Evolutionary conservation across 2,329 filamentous ascomycete genomes (phyloP), one percentile per base, ranked within the genome.

Genomic region (Salinomyces thailandicus): DNA sequence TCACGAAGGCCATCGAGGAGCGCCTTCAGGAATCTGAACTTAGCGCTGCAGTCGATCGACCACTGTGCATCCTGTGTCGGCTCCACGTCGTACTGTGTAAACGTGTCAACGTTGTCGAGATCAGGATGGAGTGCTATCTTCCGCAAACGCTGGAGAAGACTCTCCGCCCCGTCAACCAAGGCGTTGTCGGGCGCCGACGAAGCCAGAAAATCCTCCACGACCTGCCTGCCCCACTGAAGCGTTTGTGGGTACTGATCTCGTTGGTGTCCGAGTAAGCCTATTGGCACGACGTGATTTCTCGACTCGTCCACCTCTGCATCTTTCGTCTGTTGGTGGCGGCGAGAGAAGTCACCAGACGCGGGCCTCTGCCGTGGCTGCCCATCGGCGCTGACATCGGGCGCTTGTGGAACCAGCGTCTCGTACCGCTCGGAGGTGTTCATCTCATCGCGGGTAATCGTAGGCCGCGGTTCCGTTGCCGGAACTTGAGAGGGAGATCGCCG

Each of bases 21-120:
- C 14, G 50, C 42, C 12, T 51, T 45, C 12, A 63, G 34, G 35
- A 63, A 62, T 3, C 43, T 42, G 34, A 62, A 62, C 36, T 62
- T 62, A 5, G 49, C 43, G 28, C 59, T 61, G 38, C 49, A 53
- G 12, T 50, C 44, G 11, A 50, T 41, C 24, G 57, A 53, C 59
- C 59, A 62, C 22, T 53, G 42, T 1, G 53, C 55, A 30, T 58
- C 52, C 14, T 44, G 34, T 11, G 46, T 42, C 5, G 47, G 46
- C 15, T 40, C 42, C 2, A 50, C 44, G 16, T 47, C 46, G 35
- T 45, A 46, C 36, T 55, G 55, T 1, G 52, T 53, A 8, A 51
- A 33, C 0, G 54, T 49, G 28, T 55, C 55, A 6, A 38, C 38
- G 22, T 59, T 58, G 15, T 54, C 46, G 3, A 62, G 52, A 41